A percentile compares a stretch with the other conserved stretches of the same genome.
Evolutionary conservation across 2,329 filamentous ascomycete genomes (phyloP).

Genomic region (Westerdykella sp.): DNA sequence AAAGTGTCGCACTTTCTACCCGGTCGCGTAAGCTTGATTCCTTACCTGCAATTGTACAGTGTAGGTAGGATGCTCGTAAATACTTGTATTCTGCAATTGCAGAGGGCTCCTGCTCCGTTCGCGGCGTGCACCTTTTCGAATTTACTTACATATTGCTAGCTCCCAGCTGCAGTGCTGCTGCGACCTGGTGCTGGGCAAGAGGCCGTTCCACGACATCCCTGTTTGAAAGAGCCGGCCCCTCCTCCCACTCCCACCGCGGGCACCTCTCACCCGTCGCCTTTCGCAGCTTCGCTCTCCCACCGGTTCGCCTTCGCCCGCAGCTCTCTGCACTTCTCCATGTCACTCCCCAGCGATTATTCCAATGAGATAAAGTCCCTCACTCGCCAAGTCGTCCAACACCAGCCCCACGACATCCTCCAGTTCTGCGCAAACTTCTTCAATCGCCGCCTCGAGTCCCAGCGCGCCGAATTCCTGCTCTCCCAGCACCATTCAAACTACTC

Average conservation of each 20-base stretch:
- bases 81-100: too few relatives aligned
- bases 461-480: slow-evolving; percentile 50
- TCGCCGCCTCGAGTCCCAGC: slow-evolving; percentile 59
- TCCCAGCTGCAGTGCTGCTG: too few relatives aligned
- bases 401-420: slow-evolving; percentile 60
- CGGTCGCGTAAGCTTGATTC: too few relatives aligned
- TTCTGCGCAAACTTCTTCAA: slow-evolving; percentile 65
- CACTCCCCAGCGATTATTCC: slow-evolving; percentile 41
- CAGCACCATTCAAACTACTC: slow-evolving; percentile 40
- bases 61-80: too few relatives aligned
- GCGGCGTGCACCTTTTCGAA: too few relatives aligned
- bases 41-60: too few relatives aligned
- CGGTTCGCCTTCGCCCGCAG: too few relatives aligned
- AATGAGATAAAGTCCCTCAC: slow-evolving; percentile 59
- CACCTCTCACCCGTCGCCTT: neutral
- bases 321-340: slow-evolving; percentile 18
- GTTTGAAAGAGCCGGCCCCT: neutral
- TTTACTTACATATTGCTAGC: too few relatives aligned
- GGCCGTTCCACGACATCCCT: neutral
- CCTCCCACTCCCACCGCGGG: neutral
- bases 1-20: too few relatives aligned
- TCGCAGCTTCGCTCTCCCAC: too few relatives aligned
- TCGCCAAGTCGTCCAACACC: slow-evolving; percentile 52
- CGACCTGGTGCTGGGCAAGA: too few relatives aligned
- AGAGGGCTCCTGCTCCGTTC: too few relatives aligned